Conservation (phyloP, 768 basidiomycete genomes). For the Boletus fagicola region DNA sequence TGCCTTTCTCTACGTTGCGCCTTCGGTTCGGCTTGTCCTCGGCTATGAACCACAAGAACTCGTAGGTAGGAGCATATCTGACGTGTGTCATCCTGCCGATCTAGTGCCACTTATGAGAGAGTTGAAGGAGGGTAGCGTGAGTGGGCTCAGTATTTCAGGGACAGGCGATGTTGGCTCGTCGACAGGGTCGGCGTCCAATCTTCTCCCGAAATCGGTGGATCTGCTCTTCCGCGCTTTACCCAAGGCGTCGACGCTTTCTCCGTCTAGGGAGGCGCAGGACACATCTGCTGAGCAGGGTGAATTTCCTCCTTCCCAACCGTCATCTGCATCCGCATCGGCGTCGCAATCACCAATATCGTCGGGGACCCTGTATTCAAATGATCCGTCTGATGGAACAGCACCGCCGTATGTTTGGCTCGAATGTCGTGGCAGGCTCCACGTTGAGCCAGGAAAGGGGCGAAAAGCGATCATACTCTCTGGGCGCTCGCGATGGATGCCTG, state of each 20-base stretch:
- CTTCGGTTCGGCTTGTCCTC: constrained; percentile 70
- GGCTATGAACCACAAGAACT: constrained; percentile 88
- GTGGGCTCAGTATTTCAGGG: constrained; percentile 16
- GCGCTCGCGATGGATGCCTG: constrained; percentile 65
- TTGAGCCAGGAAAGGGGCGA: constrained; percentile 90
- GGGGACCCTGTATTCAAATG: background rate
- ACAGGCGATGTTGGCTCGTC: constrained; percentile 18
- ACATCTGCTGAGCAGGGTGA: constrained; percentile 2
- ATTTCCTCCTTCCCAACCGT: background rate
- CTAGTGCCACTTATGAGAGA: constrained; percentile 89
- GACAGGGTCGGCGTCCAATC: constrained; percentile 4
- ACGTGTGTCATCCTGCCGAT: constrained; percentile 87
- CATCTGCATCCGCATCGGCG: background rate
- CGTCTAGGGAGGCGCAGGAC: background rate
- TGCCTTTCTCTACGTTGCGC: constrained; percentile 87
- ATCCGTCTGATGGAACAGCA: background rate
- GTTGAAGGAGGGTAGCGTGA: constrained; percentile 62
- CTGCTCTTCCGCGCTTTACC: constrained; percentile 81
- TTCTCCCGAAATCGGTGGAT: constrained; percentile 61
- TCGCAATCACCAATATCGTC: constrained; percentile 1
- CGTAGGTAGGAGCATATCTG: constrained; percentile 71
- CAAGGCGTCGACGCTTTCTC: constrained; percentile 37
- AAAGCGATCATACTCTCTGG: constrained; percentile 94
- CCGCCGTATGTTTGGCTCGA: constrained; percentile 84
- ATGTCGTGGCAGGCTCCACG: constrained; percentile 81